These are phyloP conservation scores for Metschnikowia peoriensis DNA, from an alignment of 805 yeast species.

Conservation along the genomic window DNA sequence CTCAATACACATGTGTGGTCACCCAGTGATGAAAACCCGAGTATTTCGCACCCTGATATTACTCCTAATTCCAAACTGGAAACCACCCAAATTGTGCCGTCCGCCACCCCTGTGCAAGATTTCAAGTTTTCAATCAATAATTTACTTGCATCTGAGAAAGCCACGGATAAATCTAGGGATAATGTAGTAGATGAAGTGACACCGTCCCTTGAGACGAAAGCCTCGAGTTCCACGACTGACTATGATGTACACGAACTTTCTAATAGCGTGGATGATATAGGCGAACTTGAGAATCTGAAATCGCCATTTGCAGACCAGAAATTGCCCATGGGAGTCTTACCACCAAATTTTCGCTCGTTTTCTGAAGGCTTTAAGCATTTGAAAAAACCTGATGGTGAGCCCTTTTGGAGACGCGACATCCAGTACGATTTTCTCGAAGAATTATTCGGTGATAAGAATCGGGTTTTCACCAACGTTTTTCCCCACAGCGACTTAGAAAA, in stretches of 20 bases:
- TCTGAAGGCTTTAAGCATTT: conserved; percentile 52
- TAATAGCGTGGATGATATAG: background rate
- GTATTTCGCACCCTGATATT: background rate
- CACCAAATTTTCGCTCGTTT: conserved; percentile 13
- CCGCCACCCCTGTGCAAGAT: background rate
- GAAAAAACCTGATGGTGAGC: conserved; percentile 90
- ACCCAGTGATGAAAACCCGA: background rate
- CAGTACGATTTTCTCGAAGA: conserved; percentile 73
- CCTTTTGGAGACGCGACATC: conserved; percentile 83
- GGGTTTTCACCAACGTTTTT: conserved; percentile 68
- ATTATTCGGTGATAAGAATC: conserved; percentile 59
- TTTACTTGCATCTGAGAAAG: background rate
- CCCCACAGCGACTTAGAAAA: conserved; percentile 39
- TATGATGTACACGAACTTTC: background rate
- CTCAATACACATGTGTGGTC: background rate
- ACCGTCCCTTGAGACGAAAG: background rate
- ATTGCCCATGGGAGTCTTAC: conserved; percentile 7
- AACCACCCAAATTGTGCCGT: background rate
- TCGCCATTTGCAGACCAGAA: background rate
- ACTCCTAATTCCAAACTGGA: too few relatives aligned
- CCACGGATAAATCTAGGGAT: too few relatives aligned
- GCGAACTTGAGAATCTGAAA: background rate
- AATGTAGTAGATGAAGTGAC: too few relatives aligned
- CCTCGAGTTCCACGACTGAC: background rate
- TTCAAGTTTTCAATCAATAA: conserved; percentile 2